Conservation (phyloP, 768 basidiomycete species). For the Termitomyces sp. region DNA sequence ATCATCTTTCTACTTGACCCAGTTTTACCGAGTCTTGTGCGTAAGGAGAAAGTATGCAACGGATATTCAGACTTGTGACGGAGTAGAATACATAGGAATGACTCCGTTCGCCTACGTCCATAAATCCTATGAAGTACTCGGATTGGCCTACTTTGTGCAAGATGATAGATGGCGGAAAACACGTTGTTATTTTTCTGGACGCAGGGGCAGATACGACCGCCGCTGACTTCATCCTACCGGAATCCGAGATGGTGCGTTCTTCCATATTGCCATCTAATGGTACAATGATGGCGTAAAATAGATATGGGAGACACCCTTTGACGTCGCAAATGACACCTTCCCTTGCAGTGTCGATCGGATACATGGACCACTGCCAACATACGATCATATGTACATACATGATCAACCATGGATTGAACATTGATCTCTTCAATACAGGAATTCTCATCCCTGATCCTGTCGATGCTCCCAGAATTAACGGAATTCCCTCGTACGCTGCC, state of each 20-base stretch:
- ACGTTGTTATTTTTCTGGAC: slow-evolving; percentile 62
- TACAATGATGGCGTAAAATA: slow-evolving; percentile 15
- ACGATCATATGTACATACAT: slow-evolving; percentile 34
- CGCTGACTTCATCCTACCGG: slow-evolving; percentile 49
- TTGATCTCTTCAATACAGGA: slow-evolving; percentile 26
- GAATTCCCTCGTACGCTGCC: slow-evolving; percentile 28
- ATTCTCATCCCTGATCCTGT: slow-evolving; percentile 31
- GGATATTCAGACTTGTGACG: too few relatives aligned
- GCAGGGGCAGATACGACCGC: slow-evolving; percentile 32
- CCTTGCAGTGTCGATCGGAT: slow-evolving; percentile 51
- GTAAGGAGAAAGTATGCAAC: slow-evolving; percentile 41
- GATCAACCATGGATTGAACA: slow-evolving; percentile 56
- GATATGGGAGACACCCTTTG: slow-evolving; percentile 59
- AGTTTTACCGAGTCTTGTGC: slow-evolving; percentile 28
- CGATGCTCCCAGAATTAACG: slow-evolving; percentile 23
- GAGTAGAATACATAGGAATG: slow-evolving; percentile 24
- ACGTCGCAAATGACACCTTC: slow-evolving; percentile 41
- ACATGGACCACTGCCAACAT: slow-evolving; percentile 32
- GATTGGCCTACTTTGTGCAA: slow-evolving; percentile 63
- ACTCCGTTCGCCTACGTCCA: slow-evolving; percentile 42
- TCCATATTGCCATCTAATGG: not conserved
- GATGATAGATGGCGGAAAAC: slow-evolving; percentile 54
- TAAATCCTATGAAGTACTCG: slow-evolving; percentile 31
- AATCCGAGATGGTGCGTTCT: slow-evolving; percentile 45
- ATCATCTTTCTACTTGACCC: not conserved